Evolutionary conservation across 352 stramenopile species (phyloP).

Genomic region (Globisporangium rhizosaccharum): DNA sequence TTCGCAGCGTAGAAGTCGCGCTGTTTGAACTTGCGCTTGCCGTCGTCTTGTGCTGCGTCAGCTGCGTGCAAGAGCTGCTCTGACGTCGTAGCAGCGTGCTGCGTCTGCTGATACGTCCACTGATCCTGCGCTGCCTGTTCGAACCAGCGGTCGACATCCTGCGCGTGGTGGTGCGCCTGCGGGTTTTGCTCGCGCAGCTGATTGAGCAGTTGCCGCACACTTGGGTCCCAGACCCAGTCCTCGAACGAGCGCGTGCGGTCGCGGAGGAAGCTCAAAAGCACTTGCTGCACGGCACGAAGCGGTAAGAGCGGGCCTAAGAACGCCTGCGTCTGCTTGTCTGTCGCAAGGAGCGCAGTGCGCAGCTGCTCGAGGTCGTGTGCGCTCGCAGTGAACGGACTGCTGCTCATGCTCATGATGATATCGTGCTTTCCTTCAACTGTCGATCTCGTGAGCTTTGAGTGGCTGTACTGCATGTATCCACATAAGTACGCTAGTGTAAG

Average conservation of each 20-base stretch:
- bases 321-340: slow-evolving; percentile 45
- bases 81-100: slow-evolving; percentile 14
- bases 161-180: slow-evolving; percentile 16
- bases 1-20: slow-evolving; percentile 58
- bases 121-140: slow-evolving; percentile 22
- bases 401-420: slow-evolving; percentile 3
- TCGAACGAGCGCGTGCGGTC: slow-evolving; percentile 55
- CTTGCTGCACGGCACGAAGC: slow-evolving; percentile 54
- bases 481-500: too few species aligned
- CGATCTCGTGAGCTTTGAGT: too few species aligned
- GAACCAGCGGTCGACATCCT: slow-evolving; percentile 48
- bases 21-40: slow-evolving; percentile 58
- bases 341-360: slow-evolving; percentile 27
- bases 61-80: slow-evolving; percentile 30
- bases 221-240: slow-evolving; percentile 74
- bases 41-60: slow-evolving; percentile 45
- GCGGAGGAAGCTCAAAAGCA: slow-evolving; percentile 63
- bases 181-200: slow-evolving; percentile 36
- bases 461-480: too few species aligned
- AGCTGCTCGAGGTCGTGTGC: slow-evolving; percentile 31
- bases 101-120: slow-evolving; percentile 2
- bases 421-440: neutral
- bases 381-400: slow-evolving; percentile 6
- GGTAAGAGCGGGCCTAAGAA: slow-evolving; percentile 56
- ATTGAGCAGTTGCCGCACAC: slow-evolving; percentile 46